Conservation (phyloP, 2,329 filamentous ascomycete species). For the Penicillium glabrum region DNA sequence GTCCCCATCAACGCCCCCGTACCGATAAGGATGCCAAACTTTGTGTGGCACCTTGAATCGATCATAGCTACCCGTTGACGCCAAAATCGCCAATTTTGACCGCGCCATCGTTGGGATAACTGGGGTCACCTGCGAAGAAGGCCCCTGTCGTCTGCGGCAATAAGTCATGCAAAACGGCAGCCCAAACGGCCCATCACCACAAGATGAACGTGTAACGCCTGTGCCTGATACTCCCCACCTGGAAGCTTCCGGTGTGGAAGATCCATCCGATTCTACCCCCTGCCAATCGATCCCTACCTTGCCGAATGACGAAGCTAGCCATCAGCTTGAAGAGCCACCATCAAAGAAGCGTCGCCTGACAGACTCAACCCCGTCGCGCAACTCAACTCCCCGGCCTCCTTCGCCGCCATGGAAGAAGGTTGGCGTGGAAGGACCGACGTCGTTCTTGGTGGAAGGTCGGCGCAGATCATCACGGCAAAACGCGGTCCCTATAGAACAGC, state of each 20-base stretch:
- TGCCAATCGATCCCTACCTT: conserved; percentile 27
- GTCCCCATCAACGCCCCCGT: conserved; percentile 39
- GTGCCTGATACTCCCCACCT: conserved; percentile 24
- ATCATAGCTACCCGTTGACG: conserved; percentile 42
- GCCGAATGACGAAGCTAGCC: conserved; percentile 28
- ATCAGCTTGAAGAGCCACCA: conserved; percentile 40
- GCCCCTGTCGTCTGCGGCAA: conserved; percentile 43
- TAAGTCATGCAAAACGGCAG: conserved; percentile 51
- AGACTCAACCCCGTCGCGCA: conserved; percentile 34
- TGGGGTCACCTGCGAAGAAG: conserved; percentile 43
- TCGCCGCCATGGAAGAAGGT: conserved; percentile 95
- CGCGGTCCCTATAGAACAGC: conserved; percentile 47
- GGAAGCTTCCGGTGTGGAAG: conserved; percentile 22
- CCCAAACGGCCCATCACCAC: conserved; percentile 40
- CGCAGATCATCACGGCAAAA: conserved; percentile 61
- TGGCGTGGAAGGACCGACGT: conserved; percentile 80
- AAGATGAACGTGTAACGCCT: conserved; percentile 40
- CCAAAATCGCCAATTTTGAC: conserved; percentile 34
- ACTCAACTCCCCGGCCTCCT: conserved; percentile 40
- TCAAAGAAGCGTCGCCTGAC: conserved; percentile 48
- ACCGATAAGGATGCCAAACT: conserved; percentile 49
- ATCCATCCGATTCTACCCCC: conserved; percentile 20
- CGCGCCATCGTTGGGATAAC: conserved; percentile 45
- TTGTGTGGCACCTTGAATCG: conserved; percentile 32
- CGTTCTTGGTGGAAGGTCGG: conserved; percentile 66